These are phyloP conservation scores for Botrytis fragariae DNA, from an alignment of 2,329 filamentous ascomycete species.

Conservation along the genomic window DNA sequence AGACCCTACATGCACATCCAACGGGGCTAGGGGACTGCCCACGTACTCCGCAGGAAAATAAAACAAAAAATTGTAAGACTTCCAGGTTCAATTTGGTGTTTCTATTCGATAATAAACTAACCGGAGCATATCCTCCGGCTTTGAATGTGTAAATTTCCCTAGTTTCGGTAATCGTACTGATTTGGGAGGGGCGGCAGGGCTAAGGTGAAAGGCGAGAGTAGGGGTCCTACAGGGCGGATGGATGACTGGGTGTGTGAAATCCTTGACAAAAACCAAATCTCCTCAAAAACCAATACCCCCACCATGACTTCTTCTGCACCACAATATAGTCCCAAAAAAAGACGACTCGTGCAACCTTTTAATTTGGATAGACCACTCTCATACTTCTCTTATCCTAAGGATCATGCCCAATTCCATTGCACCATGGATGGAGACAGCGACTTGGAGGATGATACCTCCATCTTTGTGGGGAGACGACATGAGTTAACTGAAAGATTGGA, in stretches of 20 bases:
- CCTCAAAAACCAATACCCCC: background rate
- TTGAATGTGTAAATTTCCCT: background rate
- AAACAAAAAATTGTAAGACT: background rate
- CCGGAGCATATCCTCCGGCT: slow-evolving; percentile 15
- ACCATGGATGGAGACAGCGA: slow-evolving; percentile 27
- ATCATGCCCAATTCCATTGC: slow-evolving; percentile 21
- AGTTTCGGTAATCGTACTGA: background rate
- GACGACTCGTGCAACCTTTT: slow-evolving; percentile 3
- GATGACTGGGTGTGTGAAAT: background rate
- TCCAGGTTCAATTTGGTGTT: too few relatives aligned
- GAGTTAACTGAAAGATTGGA: slow-evolving; percentile 55
- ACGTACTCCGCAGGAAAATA: background rate
- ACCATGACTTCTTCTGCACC: slow-evolving; percentile 10
- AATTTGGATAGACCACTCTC: slow-evolving; percentile 10
- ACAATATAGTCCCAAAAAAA: background rate
- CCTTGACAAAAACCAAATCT: slow-evolving; percentile 10
- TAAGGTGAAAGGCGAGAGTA: background rate
- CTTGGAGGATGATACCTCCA: slow-evolving; percentile 29
- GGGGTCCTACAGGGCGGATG: background rate
- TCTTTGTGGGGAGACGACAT: slow-evolving; percentile 53
- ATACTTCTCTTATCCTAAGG: slow-evolving; percentile 3
- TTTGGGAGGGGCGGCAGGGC: background rate
- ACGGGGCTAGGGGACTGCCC: background rate
- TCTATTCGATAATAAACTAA: background rate
- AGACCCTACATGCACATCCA: background rate